These are phyloP conservation scores for Pneumocystis wakefieldiae DNA, from an alignment of 1,139 yeast genomes.

Conservation along the genomic window DNA sequence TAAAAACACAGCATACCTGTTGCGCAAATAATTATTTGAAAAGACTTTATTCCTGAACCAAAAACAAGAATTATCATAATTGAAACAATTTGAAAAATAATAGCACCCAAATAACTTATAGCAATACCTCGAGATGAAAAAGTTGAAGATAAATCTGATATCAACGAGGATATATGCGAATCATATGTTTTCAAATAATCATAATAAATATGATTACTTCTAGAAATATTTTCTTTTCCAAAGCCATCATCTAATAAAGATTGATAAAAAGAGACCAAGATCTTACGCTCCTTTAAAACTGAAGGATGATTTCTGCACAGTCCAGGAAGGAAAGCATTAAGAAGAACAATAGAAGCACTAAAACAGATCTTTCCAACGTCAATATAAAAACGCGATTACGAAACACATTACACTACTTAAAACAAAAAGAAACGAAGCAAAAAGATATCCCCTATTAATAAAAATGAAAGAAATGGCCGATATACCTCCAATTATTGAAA, in stretches of 20 bases:
- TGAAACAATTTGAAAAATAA: slow-evolving; percentile 44
- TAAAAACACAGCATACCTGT: slow-evolving; percentile 21
- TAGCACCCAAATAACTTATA: slow-evolving; percentile 47
- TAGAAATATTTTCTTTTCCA: neutral
- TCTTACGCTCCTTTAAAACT: neutral
- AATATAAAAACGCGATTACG: neutral
- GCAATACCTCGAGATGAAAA: slow-evolving; percentile 37
- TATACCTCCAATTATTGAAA: slow-evolving; percentile 42
- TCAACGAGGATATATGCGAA: neutral
- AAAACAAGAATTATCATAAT: slow-evolving; percentile 34
- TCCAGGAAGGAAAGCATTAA: slow-evolving; percentile 53
- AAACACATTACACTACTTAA: slow-evolving; percentile 34
- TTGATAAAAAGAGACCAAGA: neutral
- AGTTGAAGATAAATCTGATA: slow-evolving; percentile 1
- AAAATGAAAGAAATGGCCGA: slow-evolving; percentile 34
- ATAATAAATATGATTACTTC: neutral
- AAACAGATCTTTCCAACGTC: slow-evolving; percentile 26
- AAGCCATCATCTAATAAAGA: neutral
- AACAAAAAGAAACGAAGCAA: slow-evolving; percentile 42
- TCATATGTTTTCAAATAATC: neutral
- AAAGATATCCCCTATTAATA: slow-evolving; percentile 34
- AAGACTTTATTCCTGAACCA: slow-evolving; percentile 21
- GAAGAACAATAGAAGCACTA: slow-evolving; percentile 62
- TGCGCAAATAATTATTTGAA: neutral
- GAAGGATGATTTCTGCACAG: slow-evolving; percentile 30